These are phyloP conservation scores for Diaporthe humulicola DNA, from an alignment of 2,329 filamentous ascomycete species.

Conservation along the genomic window DNA sequence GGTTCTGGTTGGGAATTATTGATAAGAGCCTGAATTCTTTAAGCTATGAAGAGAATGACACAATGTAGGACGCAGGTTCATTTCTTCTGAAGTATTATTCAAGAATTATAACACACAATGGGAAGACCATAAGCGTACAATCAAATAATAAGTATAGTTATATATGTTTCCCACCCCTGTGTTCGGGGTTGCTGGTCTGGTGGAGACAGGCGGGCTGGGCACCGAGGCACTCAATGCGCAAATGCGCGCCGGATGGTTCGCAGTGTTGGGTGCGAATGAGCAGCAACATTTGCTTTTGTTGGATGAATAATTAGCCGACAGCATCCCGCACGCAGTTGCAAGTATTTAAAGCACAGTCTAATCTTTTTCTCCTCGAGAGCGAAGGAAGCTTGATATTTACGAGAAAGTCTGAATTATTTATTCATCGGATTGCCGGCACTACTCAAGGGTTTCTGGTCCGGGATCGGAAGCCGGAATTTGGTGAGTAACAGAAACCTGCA, in stretches of 20 bases:
- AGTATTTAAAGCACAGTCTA: not conserved
- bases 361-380: not conserved
- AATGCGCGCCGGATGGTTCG: not conserved
- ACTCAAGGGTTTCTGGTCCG: conserved; percentile 10
- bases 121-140: no score
- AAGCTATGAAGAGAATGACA: no score
- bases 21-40: no score
- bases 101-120: no score
- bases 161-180: not conserved
- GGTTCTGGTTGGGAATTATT: no score
- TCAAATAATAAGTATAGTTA: no score
- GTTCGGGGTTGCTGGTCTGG: not conserved
- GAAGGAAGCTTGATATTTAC: not conserved
- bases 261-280: not conserved
- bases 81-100: no score
- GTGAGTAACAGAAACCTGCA: not conserved
- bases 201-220: not conserved
- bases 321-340: not conserved
- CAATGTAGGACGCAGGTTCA: no score
- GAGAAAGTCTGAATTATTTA: not conserved
- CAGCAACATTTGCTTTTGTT: not conserved
- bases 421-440: not conserved
- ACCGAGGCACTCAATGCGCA: not conserved
- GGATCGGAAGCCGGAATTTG: conserved; percentile 26
- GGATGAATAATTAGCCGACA: not conserved